A percentile compares a stretch with the other conserved stretches of the same genome.
These are phyloP conservation scores for Bruguiera gymnorhiza DNA, from an alignment of 345 rosid species.

Conservation along the genomic window DNA sequence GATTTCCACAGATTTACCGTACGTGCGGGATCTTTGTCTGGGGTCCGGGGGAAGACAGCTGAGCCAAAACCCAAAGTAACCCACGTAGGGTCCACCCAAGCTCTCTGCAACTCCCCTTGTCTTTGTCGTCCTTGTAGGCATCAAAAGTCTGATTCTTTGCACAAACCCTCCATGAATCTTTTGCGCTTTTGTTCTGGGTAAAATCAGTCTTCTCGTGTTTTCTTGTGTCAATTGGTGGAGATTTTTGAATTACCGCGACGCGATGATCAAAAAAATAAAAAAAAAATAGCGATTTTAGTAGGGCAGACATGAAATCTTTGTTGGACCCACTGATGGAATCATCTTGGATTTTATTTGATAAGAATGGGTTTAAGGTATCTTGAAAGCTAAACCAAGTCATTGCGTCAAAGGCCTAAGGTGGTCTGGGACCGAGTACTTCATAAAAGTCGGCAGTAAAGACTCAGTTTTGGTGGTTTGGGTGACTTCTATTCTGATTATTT, in stretches of 20 bases:
- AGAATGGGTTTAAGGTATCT: constrained; percentile 23
- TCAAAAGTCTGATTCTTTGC: background rate
- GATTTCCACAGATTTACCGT: too few relatives aligned
- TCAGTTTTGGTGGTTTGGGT: too few relatives aligned
- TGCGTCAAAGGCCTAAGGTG: too few relatives aligned
- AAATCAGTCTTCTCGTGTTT: background rate
- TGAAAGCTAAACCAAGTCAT: background rate
- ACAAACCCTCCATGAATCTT: background rate
- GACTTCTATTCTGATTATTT: too few relatives aligned
- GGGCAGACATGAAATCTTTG: constrained; percentile 19
- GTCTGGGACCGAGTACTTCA: too few relatives aligned
- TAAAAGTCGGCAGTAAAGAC: too few relatives aligned
- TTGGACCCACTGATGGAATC: constrained; percentile 24
- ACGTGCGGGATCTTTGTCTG: too few relatives aligned
- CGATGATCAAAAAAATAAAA: background rate
- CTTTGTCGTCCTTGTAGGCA: too few relatives aligned
- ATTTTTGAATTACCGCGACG: constrained; percentile 2
- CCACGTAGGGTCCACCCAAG: too few relatives aligned
- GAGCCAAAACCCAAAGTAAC: background rate
- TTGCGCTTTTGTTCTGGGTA: background rate
- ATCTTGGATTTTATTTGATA: constrained; percentile 13
- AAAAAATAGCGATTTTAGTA: constrained; percentile 10
- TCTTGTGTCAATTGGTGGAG: background rate
- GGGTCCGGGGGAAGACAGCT: background rate
- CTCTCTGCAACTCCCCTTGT: too few relatives aligned